A percentile compares a stretch with the other conserved stretches of the same genome.
Evolutionary conservation across 2,329 filamentous ascomycete species (phyloP).

Genomic region (Pseudocercospora pini-densiflorae): DNA sequence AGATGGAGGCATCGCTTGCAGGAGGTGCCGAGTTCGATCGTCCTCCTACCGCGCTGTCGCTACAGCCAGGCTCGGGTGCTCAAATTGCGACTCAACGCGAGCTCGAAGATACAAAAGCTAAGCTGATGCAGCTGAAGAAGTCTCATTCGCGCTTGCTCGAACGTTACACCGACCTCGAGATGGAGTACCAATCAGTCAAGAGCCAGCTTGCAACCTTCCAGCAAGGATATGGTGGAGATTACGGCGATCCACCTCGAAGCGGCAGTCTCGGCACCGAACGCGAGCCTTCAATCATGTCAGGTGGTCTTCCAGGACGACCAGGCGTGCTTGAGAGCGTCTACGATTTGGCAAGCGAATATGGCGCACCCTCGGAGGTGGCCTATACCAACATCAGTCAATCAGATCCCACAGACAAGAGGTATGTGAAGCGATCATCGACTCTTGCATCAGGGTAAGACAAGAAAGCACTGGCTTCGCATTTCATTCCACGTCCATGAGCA

Average conservation of each 20-base stretch:
- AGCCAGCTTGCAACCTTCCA: conserved; percentile 33
- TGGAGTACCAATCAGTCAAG: conserved; percentile 39
- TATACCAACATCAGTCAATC: conserved; percentile 27
- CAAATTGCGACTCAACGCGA: conserved; percentile 34
- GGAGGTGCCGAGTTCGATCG: conserved; percentile 18
- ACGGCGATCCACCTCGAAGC: neutral
- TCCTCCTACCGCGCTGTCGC: conserved; percentile 6
- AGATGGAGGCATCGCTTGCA: conserved; percentile 46
- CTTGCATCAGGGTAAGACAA: conserved; percentile 2
- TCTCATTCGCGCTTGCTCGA: conserved; percentile 56
- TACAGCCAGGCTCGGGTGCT: conserved; percentile 9
- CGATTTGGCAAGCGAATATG: conserved; percentile 30
- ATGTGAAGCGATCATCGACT: conserved; percentile 6
- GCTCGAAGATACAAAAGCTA: conserved; percentile 52
- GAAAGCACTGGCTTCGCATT: neutral
- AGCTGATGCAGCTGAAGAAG: conserved; percentile 56
- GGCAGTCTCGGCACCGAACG: conserved; percentile 5
- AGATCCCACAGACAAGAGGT: conserved; percentile 27
- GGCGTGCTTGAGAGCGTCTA: conserved; percentile 31
- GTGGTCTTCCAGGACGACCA: conserved; percentile 22
- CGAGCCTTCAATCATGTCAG: conserved; percentile 23
- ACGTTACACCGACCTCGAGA: conserved; percentile 54
- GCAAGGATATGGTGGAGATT: conserved; percentile 17
- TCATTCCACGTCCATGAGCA: neutral
- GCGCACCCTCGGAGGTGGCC: conserved; percentile 15